These are phyloP conservation scores for Leccinum solheimii DNA, from an alignment of 1,284 basidiomycete genomes.

Conservation along the genomic window DNA sequence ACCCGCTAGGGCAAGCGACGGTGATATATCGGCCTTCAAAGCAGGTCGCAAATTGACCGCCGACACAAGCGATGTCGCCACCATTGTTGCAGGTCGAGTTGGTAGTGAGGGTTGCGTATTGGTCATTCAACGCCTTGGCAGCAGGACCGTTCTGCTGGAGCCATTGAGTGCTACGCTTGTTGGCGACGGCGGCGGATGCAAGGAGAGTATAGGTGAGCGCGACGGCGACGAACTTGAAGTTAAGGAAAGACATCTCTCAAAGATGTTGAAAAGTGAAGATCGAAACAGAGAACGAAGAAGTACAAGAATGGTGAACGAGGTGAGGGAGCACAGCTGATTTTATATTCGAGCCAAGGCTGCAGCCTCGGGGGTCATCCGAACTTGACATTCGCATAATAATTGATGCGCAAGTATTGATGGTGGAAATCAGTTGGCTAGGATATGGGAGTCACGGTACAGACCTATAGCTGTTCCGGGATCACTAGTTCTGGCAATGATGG, in stretches of 20 bases:
- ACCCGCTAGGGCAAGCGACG: slow-evolving; percentile 6
- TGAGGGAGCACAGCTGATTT: neutral
- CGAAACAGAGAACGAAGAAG: neutral
- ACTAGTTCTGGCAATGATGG: neutral
- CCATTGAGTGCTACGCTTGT: slow-evolving; percentile 14
- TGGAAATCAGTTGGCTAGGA: neutral
- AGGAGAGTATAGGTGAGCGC: slow-evolving; percentile 11
- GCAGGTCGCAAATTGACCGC: slow-evolving; percentile 28
- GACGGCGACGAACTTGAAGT: slow-evolving; percentile 15
- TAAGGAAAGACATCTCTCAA: slow-evolving; percentile 22
- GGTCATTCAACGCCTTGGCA: slow-evolving; percentile 28
- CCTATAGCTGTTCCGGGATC: neutral
- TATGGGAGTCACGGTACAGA: neutral
- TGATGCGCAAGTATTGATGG: neutral
- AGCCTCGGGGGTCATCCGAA: neutral
- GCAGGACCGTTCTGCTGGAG: slow-evolving; percentile 29
- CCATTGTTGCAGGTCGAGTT: slow-evolving; percentile 22
- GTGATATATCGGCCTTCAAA: slow-evolving; percentile 11
- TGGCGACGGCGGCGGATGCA: slow-evolving; percentile 16
- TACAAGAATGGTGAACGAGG: neutral
- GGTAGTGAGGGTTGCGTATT: slow-evolving; percentile 23
- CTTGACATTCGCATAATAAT: neutral
- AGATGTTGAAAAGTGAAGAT: slow-evolving; percentile 9
- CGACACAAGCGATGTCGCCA: slow-evolving; percentile 30
- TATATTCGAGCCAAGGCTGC: slow-evolving; percentile 4